Conservation (phyloP, 2,329 filamentous ascomycete genomes). For the Talaromyces sp. region DNA sequence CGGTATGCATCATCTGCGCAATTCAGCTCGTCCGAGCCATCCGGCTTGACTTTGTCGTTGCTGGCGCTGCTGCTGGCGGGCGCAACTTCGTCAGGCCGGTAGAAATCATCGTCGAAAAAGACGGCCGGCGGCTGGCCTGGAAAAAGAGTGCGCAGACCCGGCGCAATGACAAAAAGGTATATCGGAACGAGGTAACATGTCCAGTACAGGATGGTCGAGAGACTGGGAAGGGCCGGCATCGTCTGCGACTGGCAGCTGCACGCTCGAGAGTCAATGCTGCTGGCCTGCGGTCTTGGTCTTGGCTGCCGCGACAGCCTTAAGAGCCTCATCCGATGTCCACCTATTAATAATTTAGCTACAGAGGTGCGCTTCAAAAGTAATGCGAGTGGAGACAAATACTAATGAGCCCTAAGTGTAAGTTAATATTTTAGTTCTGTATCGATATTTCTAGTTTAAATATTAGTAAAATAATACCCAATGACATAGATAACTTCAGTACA, state of each 20-base stretch:
- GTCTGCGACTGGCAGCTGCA: not conserved
- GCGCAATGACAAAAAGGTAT: slow-evolving; percentile 31
- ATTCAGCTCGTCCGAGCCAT: slow-evolving; percentile 19
- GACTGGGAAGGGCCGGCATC: slow-evolving; percentile 19
- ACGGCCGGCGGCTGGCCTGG: not conserved
- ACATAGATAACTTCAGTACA: no score
- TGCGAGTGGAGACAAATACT: no score
- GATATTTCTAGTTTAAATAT: no score
- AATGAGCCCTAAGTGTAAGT: no score
- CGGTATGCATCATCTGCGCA: slow-evolving; percentile 25
- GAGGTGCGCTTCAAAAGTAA: no score
- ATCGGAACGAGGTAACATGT: slow-evolving; percentile 31
- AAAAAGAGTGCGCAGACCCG: slow-evolving; percentile 19
- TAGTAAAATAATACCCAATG: no score
- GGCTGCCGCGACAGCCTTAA: not conserved
- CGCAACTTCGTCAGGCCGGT: slow-evolving; percentile 11
- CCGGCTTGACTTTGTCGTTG: slow-evolving; percentile 29
- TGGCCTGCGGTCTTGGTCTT: no score
- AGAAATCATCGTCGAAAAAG: slow-evolving; percentile 11
- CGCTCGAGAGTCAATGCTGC: not conserved
- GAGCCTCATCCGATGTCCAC: not conserved
- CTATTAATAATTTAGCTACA: no score
- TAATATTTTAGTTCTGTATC: no score
- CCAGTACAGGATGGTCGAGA: slow-evolving; percentile 27
- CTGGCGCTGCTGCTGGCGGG: slow-evolving; percentile 22